phyloP scores from a whole-genome alignment of 805 yeast genomes.

The Candida ficus region DNA sequence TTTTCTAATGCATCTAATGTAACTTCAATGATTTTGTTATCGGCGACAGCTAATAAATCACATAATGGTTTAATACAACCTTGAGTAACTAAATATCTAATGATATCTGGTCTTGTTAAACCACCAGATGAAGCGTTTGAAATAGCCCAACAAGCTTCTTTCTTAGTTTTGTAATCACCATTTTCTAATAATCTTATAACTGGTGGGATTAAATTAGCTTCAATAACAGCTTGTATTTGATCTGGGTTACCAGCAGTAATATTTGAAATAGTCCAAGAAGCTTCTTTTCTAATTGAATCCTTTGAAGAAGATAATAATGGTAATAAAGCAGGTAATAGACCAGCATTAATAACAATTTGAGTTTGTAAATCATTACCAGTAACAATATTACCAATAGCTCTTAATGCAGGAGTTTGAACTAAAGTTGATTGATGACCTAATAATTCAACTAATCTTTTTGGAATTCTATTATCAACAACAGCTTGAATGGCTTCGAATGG shows the following conservation, averaged over 20 bases:
- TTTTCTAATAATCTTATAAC: constrained; percentile 70
- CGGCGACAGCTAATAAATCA: constrained; percentile 84
- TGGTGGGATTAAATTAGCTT: constrained; percentile 89
- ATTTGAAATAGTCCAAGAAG: constrained; percentile 98
- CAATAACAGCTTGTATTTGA: constrained; percentile 96
- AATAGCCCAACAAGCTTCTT: constrained; percentile 99
- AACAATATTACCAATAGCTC: constrained; percentile 97
- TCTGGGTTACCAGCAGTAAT: constrained; percentile 96
- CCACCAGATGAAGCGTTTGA: constrained; percentile 98
- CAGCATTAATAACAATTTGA: constrained; percentile 88
- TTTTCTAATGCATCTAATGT: constrained; percentile 94
- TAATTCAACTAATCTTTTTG: constrained; percentile 88
- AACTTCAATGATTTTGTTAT: constrained; percentile 87
- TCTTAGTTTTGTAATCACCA: constrained; percentile 93
- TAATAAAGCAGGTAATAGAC: constrained; percentile 81
- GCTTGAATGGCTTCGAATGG: constrained; percentile 91
- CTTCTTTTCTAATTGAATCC: constrained; percentile 93
- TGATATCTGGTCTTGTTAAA: constrained; percentile 84
- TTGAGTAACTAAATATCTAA: constrained; percentile 85
- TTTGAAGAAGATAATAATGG: constrained; percentile 77
- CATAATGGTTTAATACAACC: constrained; percentile 97
- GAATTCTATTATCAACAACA: constrained; percentile 93
- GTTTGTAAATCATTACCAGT: constrained; percentile 97
- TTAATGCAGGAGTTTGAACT: constrained; percentile 94
- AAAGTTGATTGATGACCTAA: constrained; percentile 76